A percentile compares a stretch with the other conserved stretches of the same genome.
phyloP scores from a whole-genome alignment of 306 rosid genomes.

The Dalbergia cultrata region DNA sequence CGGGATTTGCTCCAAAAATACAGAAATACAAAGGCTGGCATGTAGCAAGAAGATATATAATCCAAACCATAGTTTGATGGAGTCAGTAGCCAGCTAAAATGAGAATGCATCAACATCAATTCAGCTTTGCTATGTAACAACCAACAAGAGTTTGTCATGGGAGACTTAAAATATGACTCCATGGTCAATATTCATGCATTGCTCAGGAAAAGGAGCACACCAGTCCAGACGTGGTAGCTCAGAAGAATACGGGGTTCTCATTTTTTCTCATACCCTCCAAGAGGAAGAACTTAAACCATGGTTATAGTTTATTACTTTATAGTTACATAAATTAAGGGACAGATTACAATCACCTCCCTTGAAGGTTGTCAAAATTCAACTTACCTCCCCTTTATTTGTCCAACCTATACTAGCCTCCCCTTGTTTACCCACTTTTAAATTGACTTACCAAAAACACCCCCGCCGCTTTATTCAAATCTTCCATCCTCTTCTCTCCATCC shows the following conservation, averaged over 20 bases:
- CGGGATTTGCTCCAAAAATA: constrained; percentile 8
- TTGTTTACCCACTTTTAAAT: too few relatives aligned
- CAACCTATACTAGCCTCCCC: too few relatives aligned
- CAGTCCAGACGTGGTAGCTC: constrained; percentile 25
- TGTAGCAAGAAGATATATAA: neutral
- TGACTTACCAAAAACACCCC: too few relatives aligned
- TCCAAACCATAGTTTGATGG: neutral
- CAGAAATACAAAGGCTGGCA: constrained; percentile 26
- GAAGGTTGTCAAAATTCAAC: too few relatives aligned
- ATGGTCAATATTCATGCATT: neutral
- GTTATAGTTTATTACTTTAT: constrained; percentile 6
- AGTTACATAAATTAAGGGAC: constrained; percentile 8
- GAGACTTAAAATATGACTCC: too few relatives aligned
- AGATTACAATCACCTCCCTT: too few relatives aligned
- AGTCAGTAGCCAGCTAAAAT: constrained; percentile 28
- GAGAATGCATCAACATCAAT: neutral
- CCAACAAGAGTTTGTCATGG: neutral
- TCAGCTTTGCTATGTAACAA: constrained; percentile 24
- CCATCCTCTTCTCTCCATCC: too few relatives aligned
- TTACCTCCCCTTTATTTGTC: too few relatives aligned
- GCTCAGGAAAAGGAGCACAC: constrained; percentile 30
- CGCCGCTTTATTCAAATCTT: too few relatives aligned
- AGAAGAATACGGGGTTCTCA: constrained; percentile 19
- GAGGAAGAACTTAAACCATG: constrained; percentile 28
- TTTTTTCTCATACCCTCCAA: constrained; percentile 15